These are phyloP conservation scores for Chimonanthus praecox DNA, from an alignment of 164 flowering plant genomes.

Conservation along the genomic window DNA sequence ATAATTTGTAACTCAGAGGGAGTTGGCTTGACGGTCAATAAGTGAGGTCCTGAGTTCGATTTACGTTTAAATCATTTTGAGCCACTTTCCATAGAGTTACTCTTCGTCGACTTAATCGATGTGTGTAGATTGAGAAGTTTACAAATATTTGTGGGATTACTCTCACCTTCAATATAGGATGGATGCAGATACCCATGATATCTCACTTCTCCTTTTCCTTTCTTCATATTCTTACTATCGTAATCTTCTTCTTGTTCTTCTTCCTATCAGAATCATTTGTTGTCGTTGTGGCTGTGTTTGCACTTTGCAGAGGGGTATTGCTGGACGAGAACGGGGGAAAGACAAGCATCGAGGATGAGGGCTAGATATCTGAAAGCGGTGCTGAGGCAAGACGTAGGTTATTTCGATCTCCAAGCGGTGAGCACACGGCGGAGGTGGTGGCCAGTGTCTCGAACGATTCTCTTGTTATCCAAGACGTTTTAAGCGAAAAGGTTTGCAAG, in stretches of 20 bases:
- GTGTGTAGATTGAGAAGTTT: too few species aligned
- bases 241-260: background rate
- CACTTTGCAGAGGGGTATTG: slow-evolving; percentile 67
- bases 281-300: background rate
- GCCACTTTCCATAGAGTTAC: too few species aligned
- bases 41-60: too few species aligned
- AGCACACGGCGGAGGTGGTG: slow-evolving; percentile 77
- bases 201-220: background rate
- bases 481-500: slow-evolving; percentile 66
- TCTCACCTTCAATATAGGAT: too few species aligned
- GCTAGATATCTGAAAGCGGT: slow-evolving; percentile 69
- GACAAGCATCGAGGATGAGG: slow-evolving; percentile 75
- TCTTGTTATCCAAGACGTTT: slow-evolving; percentile 71
- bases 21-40: too few species aligned
- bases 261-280: background rate
- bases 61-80: too few species aligned
- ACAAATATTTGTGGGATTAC: too few species aligned
- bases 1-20: too few species aligned
- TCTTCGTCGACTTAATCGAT: too few species aligned
- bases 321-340: slow-evolving; percentile 83
- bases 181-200: too few species aligned
- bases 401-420: slow-evolving; percentile 68
- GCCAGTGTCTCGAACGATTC: slow-evolving; percentile 72
- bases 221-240: background rate
- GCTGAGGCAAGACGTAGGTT: slow-evolving; percentile 76